Evolutionary conservation across 768 basidiomycete species (phyloP).

Genomic region (Gymnopilus dilepis): DNA sequence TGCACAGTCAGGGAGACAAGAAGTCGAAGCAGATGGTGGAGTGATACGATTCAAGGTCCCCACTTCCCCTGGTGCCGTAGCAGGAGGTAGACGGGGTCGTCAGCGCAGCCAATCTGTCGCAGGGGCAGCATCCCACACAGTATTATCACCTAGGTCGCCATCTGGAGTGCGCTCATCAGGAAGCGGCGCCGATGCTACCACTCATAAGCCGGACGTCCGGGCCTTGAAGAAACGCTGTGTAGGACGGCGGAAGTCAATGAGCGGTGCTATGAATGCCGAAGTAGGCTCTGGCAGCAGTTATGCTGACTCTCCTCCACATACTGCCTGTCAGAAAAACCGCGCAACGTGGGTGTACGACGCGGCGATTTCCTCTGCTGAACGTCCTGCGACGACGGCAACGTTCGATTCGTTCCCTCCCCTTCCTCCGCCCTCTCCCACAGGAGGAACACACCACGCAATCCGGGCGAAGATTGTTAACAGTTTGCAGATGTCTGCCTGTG

Average conservation of each 20-base stretch:
- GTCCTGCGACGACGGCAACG: constrained; percentile 9
- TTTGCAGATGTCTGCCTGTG: background rate
- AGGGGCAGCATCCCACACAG: background rate
- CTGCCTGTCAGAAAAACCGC: constrained; percentile 26
- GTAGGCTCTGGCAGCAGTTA: background rate
- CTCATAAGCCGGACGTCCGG: constrained; percentile 27
- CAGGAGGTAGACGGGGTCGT: constrained; percentile 28
- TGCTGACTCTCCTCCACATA: constrained; percentile 1
- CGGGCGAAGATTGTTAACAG: constrained; percentile 8
- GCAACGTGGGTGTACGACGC: constrained; percentile 57
- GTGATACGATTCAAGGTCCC: constrained; percentile 35
- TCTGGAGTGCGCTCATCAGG: background rate
- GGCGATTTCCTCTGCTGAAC: constrained; percentile 50
- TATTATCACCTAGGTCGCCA: constrained; percentile 7
- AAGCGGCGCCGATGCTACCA: constrained; percentile 10
- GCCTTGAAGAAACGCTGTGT: constrained; percentile 63
- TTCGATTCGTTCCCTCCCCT: constrained; percentile 22
- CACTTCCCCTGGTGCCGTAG: constrained; percentile 23
- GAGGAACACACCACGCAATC: constrained; percentile 2
- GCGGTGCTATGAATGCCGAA: constrained; percentile 32
- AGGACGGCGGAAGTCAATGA: constrained; percentile 38
- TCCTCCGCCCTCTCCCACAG: constrained; percentile 23
- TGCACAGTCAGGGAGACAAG: constrained; percentile 23
- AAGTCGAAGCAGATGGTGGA: constrained; percentile 13
- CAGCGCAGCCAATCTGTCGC: constrained; percentile 41